Conservation (phyloP, 305 asterid species). For the Striga hermonthica region DNA sequence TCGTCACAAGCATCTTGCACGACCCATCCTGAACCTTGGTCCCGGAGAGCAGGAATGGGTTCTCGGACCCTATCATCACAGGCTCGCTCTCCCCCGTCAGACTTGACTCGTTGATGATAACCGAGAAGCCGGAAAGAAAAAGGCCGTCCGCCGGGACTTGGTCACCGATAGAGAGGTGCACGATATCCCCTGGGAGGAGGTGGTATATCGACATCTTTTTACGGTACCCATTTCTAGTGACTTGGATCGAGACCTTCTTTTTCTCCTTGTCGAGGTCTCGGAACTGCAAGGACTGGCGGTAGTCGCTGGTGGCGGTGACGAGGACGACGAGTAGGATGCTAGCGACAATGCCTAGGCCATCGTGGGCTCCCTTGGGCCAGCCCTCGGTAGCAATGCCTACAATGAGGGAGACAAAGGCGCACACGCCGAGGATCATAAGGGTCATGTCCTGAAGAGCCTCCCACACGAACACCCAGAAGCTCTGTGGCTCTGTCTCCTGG, state of each 20-base stretch:
- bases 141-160: constrained; percentile 95
- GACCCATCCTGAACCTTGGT: constrained; percentile 95
- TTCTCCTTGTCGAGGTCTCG: constrained; percentile 85
- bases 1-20: constrained; percentile 84
- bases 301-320: constrained; percentile 88
- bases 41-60: constrained; percentile 81
- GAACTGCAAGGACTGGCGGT: constrained; percentile 81
- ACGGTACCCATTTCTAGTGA: constrained; percentile 66
- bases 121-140: constrained; percentile 77
- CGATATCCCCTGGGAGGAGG: constrained; percentile 77
- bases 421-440: constrained; percentile 79
- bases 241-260: constrained; percentile 78
- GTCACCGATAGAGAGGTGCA: constrained; percentile 86
- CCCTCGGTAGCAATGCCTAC: constrained; percentile 89
- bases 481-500: constrained; percentile 46
- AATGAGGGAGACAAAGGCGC: constrained; percentile 72
- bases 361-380: constrained; percentile 93
- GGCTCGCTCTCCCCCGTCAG: constrained; percentile 97
- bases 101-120: constrained; percentile 77
- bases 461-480: constrained; percentile 79
- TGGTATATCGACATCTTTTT: constrained; percentile 70
- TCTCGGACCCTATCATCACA: constrained; percentile 51
- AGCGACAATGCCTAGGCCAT: constrained; percentile 85
- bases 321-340: constrained; percentile 81
- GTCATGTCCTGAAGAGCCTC: constrained; percentile 96